Evolutionary conservation across 495 filamentous ascomycete genomes (phyloP), one percentile per base, ranked within the genome.

Genomic region (Ramalina intermedia): DNA sequence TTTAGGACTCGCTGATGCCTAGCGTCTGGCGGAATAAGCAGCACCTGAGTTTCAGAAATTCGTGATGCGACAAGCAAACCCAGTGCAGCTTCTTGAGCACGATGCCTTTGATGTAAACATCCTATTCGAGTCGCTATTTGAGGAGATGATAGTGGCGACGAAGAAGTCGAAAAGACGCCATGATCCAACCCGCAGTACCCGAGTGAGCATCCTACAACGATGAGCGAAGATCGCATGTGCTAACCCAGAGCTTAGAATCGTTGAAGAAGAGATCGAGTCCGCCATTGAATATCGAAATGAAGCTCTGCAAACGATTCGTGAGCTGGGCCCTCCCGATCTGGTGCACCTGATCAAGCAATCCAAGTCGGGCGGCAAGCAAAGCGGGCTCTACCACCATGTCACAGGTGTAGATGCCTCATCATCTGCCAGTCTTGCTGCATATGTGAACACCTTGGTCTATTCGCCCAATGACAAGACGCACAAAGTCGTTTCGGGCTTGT

Each of bases 401-500:
- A 95, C 90, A 44, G 91, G 91, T 46, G 82, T 95, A 51, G 91
- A 98, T 64, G 91, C 93, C 35, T 98, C 91, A 38, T 96, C 90
- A 7, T 96, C 93, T 29, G 91, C 91, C 18, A 95, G 88, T 63
- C 69, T 98, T 47, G 91, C 91, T 39, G 91, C 91, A 57, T 98
- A 98, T 63, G 90, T 98, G 65, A 98, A 96, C 66, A 96, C 91
- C 29, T 74, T 98, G 21, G 94, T 86, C 8, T 93, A 95, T 67
- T 81, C 82, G 48, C 80, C 85, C 23, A 78, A 85, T 52, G 87
- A 86, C 57, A 86, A 91, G 56, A 82, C 82, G 41, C 75, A 84
- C 63, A 96, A 94, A 65, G 88, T 96, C 37, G 79, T 87, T 13
- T 91, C 89, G 44, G 91, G 91, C 13, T 74, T 93, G 21, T 96